phyloP scores from a whole-genome alignment of 2,329 filamentous ascomycete genomes.

The Neofusicoccum umdonicola region DNA sequence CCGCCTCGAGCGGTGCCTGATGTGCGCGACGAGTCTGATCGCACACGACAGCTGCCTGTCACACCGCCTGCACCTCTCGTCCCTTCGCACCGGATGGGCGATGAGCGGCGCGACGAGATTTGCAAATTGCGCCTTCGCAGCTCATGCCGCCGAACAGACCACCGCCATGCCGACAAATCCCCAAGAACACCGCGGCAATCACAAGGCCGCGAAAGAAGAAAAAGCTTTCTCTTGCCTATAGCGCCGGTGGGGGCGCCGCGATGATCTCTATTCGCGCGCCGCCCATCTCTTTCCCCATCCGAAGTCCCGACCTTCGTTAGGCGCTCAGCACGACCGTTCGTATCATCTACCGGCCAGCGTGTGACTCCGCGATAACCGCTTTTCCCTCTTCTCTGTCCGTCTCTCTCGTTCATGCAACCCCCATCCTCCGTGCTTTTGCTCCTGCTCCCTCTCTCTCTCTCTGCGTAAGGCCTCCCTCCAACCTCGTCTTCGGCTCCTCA shows the following conservation, averaged over 20 bases:
- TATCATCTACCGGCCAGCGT: not conserved
- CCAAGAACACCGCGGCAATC: no score
- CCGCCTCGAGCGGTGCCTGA: not conserved
- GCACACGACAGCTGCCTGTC: not conserved
- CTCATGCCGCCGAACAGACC: not conserved
- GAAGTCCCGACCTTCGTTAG: not conserved
- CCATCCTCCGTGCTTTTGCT: not conserved
- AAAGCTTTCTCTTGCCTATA: constrained; percentile 2
- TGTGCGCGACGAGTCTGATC: not conserved
- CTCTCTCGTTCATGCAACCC: not conserved
- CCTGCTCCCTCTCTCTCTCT: not conserved
- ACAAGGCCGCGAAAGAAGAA: not conserved
- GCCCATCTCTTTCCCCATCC: not conserved
- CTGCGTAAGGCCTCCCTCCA: not conserved
- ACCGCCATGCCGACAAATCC: not conserved
- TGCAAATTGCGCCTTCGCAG: constrained; percentile 1
- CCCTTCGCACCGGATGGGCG: not conserved
- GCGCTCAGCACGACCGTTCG: not conserved
- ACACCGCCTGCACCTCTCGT: not conserved
- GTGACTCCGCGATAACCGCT: not conserved
- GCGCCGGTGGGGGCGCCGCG: not conserved
- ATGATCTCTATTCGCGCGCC: constrained; percentile 8
- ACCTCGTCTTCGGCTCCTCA: not conserved
- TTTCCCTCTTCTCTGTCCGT: not conserved
- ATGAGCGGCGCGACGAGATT: not conserved